phyloP scores from a whole-genome alignment of 2,329 filamentous ascomycete genomes.

The Fusarium duplospermum region DNA sequence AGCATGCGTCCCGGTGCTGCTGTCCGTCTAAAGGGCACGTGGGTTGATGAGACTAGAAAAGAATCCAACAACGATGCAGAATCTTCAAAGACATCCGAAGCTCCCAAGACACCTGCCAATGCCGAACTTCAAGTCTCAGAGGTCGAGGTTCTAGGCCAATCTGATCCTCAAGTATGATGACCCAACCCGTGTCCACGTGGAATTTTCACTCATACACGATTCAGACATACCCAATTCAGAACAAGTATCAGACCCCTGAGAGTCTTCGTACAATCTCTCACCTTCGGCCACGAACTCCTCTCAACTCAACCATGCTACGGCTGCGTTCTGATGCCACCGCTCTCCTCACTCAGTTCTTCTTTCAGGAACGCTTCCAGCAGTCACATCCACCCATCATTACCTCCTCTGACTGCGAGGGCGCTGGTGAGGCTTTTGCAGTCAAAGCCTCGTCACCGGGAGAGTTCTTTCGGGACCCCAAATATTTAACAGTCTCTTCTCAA shows the following conservation, averaged over 20 bases:
- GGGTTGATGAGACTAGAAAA: constrained; percentile 59
- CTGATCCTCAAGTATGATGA: constrained; percentile 78
- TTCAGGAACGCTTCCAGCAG: constrained; percentile 76
- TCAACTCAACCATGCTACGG: constrained; percentile 83
- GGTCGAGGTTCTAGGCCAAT: constrained; percentile 78
- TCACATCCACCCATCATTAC: constrained; percentile 95
- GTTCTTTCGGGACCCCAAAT: constrained; percentile 91
- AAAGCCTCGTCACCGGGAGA: constrained; percentile 54
- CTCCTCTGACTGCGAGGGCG: constrained; percentile 96
- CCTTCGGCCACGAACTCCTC: constrained; percentile 82
- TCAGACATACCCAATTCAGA: constrained; percentile 92
- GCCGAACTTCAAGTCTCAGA: constrained; percentile 79
- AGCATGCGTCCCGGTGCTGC: constrained; percentile 87
- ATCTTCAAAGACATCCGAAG: neutral
- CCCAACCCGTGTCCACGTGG: neutral
- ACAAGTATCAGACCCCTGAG: constrained; percentile 93
- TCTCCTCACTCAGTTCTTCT: constrained; percentile 81
- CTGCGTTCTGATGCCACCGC: constrained; percentile 85
- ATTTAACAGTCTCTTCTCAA: constrained; percentile 94
- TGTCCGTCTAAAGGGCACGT: constrained; percentile 80
- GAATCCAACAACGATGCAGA: constrained; percentile 8
- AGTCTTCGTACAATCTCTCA: constrained; percentile 91
- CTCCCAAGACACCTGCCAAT: neutral
- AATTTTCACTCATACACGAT: constrained; percentile 5
- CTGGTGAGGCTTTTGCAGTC: constrained; percentile 90